These are phyloP conservation scores for Daldinia sp. DNA, from an alignment of 2,329 filamentous ascomycete species.

Conservation along the genomic window DNA sequence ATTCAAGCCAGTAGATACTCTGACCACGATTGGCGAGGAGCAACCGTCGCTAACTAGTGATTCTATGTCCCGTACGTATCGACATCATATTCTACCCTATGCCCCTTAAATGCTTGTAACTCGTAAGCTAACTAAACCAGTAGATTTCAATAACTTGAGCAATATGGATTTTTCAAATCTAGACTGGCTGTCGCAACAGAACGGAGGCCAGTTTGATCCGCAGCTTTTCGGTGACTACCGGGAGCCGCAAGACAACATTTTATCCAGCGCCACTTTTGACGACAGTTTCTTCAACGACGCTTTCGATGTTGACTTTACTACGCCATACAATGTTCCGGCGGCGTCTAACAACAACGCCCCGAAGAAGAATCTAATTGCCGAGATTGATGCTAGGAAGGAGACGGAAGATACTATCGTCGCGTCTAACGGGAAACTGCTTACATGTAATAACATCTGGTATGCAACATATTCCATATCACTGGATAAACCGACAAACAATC, in stretches of 20 bases:
- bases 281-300: constrained; percentile 77
- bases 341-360: constrained; percentile 46
- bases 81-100: neutral
- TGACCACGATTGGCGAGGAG: constrained; percentile 74
- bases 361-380: constrained; percentile 73
- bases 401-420: constrained; percentile 71
- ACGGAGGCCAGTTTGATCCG: constrained; percentile 87
- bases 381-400: constrained; percentile 79
- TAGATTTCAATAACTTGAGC: constrained; percentile 51
- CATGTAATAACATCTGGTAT: constrained; percentile 93
- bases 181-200: constrained; percentile 81
- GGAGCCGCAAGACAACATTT: constrained; percentile 83
- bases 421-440: constrained; percentile 71
- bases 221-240: constrained; percentile 92
- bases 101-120: no score
- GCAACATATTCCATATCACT: constrained; percentile 46
- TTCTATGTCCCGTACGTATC: constrained; percentile 58
- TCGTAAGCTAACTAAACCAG: constrained; percentile 15
- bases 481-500: neutral
- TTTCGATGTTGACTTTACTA: constrained; percentile 81
- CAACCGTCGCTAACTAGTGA: constrained; percentile 54
- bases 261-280: constrained; percentile 75
- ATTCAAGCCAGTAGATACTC: constrained; percentile 69
- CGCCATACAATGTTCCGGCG: constrained; percentile 75
- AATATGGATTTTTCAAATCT: constrained; percentile 64